Base-by-base conservation (phyloP, 73 alveolate species). In the Breviolum minutum region DNA sequence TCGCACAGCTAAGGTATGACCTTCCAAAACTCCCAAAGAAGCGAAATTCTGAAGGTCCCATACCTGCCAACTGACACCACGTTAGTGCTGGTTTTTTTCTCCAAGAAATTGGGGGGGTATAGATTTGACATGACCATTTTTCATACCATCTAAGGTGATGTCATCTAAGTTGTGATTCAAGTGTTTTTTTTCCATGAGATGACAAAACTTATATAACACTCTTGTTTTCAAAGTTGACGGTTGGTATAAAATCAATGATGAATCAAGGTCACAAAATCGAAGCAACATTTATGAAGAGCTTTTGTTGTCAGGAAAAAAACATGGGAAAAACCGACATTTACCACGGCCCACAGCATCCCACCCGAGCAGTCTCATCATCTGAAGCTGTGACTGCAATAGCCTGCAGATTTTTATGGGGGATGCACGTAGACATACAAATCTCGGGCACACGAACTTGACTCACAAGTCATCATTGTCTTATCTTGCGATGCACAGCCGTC, bases 291-390 rank as follows among this genome's bases (percentile, higher is more conserved):
- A 0, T 40, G n/a, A n/a, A n/a, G n/a, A n/a, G n/a, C n/a, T n/a
- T n/a, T n/a, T n/a, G n/a, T n/a, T n/a, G n/a, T n/a, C n/a, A n/a
- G n/a, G n/a, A n/a, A n/a, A n/a, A n/a, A n/a, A n/a, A n/a, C n/a
- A n/a, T n/a, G n/a, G n/a, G n/a, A n/a, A n/a, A n/a, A n/a, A n/a
- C n/a, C n/a, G n/a, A n/a, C n/a, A n/a, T n/a, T n/a, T n/a, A n/a
- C n/a, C n/a, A n/a, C n/a, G 5, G 54, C 54, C 0, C 54, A 40
- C 0, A 40, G 54, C 5, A 40, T 40, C 54, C 81, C 90, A 61
- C 98, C 20, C 98, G 89, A 20, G 98, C 98, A 10, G 98, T 92
- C 48, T 92, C 98, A 48, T 92, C 98, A 92, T 92, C 98, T 14
- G 98, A 92, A 24, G 80, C 98, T 13, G 90, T 92, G 68, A 92